A percentile compares a stretch with the other conserved stretches of the same genome.
Evolutionary conservation across 139 green algal species (phyloP).

Genomic region (Medakamo hakoo): DNA sequence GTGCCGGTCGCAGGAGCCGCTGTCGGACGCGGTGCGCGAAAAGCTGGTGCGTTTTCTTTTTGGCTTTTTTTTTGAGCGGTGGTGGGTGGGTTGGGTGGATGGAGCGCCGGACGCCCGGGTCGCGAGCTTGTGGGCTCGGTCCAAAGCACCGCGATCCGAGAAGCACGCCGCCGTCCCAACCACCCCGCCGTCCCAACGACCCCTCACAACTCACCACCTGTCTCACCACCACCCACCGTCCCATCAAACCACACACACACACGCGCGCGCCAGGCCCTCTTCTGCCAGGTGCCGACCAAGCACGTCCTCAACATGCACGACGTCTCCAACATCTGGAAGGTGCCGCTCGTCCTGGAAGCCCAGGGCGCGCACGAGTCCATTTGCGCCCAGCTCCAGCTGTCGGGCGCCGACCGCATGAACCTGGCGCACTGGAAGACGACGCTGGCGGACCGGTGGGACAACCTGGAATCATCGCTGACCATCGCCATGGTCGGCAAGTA

Average conservation of each 20-base stretch:
- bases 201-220: no score
- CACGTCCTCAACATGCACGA: constrained; percentile 90
- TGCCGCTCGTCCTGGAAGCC: constrained; percentile 58
- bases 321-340: constrained; percentile 98
- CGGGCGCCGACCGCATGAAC: constrained; percentile 36
- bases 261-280: constrained; percentile 49
- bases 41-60: constrained; percentile 82
- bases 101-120: no score
- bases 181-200: no score
- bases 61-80: no score
- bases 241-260: no score
- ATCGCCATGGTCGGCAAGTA: constrained; percentile 98
- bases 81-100: no score
- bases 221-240: constrained; percentile 1
- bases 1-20: constrained; percentile 55
- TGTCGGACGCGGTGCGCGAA: constrained; percentile 58
- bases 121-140: no score
- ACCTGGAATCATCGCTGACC: constrained; percentile 26
- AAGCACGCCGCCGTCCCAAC: no score
- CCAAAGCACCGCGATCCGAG: no score
- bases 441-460: constrained; percentile 71
- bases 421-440: constrained; percentile 38
- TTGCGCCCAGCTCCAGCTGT: constrained; percentile 48
- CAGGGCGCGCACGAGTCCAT: constrained; percentile 54
- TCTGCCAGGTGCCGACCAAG: constrained; percentile 77